Percentiles rank a stretch among this genome's conserved stretches.
These are phyloP conservation scores for Paracamarosporium sp. DNA, from an alignment of 2,329 filamentous ascomycete genomes.

Conservation along the genomic window DNA sequence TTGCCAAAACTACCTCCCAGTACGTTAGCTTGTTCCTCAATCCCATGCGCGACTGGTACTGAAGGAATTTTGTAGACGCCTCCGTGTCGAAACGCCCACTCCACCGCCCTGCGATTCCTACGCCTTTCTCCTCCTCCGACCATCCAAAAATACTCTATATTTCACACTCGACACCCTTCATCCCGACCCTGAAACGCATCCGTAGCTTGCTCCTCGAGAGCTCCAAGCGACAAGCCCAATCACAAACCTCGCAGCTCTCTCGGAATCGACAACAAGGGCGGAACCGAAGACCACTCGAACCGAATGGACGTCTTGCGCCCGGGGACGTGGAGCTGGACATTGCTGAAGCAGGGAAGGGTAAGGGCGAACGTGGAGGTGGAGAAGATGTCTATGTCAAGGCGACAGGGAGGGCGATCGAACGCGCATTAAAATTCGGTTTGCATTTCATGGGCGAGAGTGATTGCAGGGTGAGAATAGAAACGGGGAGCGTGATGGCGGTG, in stretches of 20 bases:
- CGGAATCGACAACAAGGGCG: conserved; percentile 1
- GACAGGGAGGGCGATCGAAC: conserved; percentile 71
- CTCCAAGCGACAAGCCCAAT: conserved; percentile 58
- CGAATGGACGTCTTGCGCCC: conserved; percentile 35
- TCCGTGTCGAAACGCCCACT: conserved; percentile 64
- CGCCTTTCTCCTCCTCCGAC: conserved; percentile 57
- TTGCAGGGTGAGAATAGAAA: conserved; percentile 65
- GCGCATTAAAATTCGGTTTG: conserved; percentile 66
- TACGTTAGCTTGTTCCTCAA: conserved; percentile 14
- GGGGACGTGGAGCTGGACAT: conserved; percentile 36
- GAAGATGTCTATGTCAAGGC: conserved; percentile 68
- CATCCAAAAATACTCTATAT: conserved; percentile 70
- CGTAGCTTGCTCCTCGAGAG: conserved; percentile 67
- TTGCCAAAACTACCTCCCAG: conserved; percentile 28
- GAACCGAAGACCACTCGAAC: conserved; percentile 10
- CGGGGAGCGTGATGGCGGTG: conserved; percentile 68
- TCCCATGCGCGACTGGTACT: neutral
- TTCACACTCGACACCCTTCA: conserved; percentile 69
- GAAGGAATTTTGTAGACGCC: conserved; percentile 46
- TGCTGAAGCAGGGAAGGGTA: conserved; percentile 28
- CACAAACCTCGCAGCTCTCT: conserved; percentile 15
- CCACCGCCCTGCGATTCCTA: conserved; percentile 61
- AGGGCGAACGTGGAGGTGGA: conserved; percentile 16
- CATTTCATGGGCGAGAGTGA: conserved; percentile 70
- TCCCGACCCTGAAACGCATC: conserved; percentile 70